A percentile compares a stretch with the other conserved stretches of the same genome.
These are phyloP conservation scores for Colletotrichum orchidophilum DNA, from an alignment of 2,329 filamentous ascomycete species.

Conservation along the genomic window DNA sequence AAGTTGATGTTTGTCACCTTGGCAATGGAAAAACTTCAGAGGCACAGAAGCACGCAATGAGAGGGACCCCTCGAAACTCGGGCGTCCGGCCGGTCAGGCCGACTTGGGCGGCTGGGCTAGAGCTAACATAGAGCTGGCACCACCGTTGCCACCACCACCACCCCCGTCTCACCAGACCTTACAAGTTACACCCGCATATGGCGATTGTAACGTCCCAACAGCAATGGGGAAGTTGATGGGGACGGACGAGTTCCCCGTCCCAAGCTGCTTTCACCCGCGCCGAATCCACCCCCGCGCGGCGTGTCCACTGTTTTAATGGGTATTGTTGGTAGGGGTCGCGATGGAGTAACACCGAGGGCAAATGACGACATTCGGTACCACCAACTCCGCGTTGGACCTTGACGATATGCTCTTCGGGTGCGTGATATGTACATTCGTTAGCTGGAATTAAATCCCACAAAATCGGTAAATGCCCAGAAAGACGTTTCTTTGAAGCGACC, in stretches of 20 bases:
- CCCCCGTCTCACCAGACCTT: not conserved
- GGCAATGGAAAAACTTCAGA: not conserved
- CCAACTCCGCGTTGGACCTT: no score
- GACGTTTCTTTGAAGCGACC: no score
- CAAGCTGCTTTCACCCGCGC: not conserved
- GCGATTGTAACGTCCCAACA: slow-evolving; percentile 17
- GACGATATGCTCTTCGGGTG: no score
- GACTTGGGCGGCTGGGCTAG: not conserved
- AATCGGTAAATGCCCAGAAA: no score
- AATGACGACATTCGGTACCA: slow-evolving; percentile 24
- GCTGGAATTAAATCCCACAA: no score
- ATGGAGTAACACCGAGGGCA: slow-evolving; percentile 30
- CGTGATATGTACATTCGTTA: not conserved
- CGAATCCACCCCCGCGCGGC: slow-evolving; percentile 11
- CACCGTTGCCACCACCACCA: not conserved
- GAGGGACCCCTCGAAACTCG: not conserved
- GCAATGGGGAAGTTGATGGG: not conserved
- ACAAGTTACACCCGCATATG: not conserved
- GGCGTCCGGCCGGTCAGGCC: not conserved
- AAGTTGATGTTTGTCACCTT: not conserved
- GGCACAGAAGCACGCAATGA: slow-evolving; percentile 19
- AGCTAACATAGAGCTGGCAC: not conserved
- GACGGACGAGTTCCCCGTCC: not conserved
- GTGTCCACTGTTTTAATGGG: slow-evolving; percentile 4
- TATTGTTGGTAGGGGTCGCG: not conserved